phyloP scores from a whole-genome alignment of 345 rosid genomes.

The Leavenworthia alabamica region DNA sequence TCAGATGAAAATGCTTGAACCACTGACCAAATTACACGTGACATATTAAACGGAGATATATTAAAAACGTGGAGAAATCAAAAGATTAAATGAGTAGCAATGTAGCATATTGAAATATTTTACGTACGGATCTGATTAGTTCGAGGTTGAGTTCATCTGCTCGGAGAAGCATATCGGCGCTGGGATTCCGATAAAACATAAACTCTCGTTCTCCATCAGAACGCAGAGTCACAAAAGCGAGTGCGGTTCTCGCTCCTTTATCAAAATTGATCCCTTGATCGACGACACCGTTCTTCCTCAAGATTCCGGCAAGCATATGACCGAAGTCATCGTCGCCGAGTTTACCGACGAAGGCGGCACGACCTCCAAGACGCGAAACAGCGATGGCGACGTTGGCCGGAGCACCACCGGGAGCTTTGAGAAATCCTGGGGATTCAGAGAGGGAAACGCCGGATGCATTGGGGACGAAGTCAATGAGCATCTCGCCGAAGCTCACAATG shows the following conservation, averaged over 20 bases:
- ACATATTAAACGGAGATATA: background rate
- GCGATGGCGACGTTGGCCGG: constrained; percentile 62
- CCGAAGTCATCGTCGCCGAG: constrained; percentile 68
- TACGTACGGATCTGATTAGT: constrained; percentile 43
- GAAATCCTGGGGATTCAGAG: constrained; percentile 42
- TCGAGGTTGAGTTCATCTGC: constrained; percentile 47
- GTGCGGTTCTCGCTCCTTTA: constrained; percentile 54
- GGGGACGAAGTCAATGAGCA: constrained; percentile 59
- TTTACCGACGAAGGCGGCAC: constrained; percentile 49
- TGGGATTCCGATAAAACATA: constrained; percentile 60
- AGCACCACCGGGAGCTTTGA: constrained; percentile 57
- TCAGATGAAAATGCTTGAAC: no score
- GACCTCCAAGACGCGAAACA: constrained; percentile 46
- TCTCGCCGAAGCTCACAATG: constrained; percentile 42
- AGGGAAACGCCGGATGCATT: constrained; percentile 49
- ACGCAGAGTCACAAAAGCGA: constrained; percentile 53
- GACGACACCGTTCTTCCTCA: constrained; percentile 46
- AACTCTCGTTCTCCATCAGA: constrained; percentile 60
- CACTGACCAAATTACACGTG: background rate
- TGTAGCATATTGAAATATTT: background rate
- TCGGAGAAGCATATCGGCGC: constrained; percentile 63
- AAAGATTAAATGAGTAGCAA: background rate
- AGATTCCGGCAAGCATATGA: constrained; percentile 49
- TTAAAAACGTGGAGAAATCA: background rate
- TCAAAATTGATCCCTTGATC: constrained; percentile 49